Evolutionary conservation across 805 yeast species (phyloP), one percentile per base, ranked within the genome.

Genomic region (Barnettozyma wickerhamii): DNA sequence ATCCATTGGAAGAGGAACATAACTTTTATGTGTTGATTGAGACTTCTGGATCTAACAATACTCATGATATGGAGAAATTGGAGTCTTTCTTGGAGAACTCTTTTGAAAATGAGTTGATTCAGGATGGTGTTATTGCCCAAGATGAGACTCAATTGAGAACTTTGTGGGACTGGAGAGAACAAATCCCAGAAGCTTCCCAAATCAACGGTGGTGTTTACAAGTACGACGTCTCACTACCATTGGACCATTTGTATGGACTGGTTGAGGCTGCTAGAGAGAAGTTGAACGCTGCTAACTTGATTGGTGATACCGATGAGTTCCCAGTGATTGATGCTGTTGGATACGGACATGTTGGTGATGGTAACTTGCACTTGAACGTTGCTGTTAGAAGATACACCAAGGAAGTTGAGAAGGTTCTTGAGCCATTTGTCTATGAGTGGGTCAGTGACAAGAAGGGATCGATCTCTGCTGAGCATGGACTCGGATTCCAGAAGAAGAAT

Each of bases 311-410:
- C 26, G 83, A 75, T 31, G 69, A 73, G 4, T 74, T 72, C 60
- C 96, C 97, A 3, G 97, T 86, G 3, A 81, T 87, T 40, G 83
- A 79, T 46, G 95, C 95, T 10, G 81, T 91, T 50, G 99, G 99
- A 0, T 93, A 91, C 56, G 99, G 99, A n/a, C 99, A 93, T 58
- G 76, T 93, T 55, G 99, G 99, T 42, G 99, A 93, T 60, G 98
- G 99, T 39, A 93, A 93, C 65, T 69, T 93, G 55, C 99, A 93
- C 63, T 75, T 93, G 58, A 93, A 93, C 59, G 95, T 93, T 38
- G 83, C 95, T 32, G 95, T 89, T 14, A 77, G 96, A 62, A 75
- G 79, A 55, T 93, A 93, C 65, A 72, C 72, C 48, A 82, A 85
- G 60, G 76, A 72, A 20, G 85, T 93, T 41, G 98, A 93, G 65